phyloP scores from a whole-genome alignment of 75 land plant species.

The Picea sitchensis region DNA sequence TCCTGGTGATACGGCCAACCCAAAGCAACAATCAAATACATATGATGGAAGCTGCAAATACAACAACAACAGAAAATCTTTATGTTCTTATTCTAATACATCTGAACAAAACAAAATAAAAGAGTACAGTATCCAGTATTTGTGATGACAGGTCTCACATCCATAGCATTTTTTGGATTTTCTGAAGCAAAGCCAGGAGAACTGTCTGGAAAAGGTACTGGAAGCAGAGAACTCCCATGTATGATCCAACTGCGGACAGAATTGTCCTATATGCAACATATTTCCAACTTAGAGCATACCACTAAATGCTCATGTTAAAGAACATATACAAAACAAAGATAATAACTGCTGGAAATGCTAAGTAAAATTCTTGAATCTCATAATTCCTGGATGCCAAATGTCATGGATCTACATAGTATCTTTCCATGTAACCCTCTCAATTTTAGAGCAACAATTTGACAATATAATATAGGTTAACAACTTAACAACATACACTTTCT shows the following conservation, averaged over 20 bases:
- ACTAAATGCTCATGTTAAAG: background rate
- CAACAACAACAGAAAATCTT: background rate
- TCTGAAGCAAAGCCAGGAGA: conserved; percentile 14
- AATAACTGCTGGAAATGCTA: background rate
- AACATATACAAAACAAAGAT: background rate
- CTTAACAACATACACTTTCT: background rate
- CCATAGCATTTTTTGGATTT: conserved; percentile 6
- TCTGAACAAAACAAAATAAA: background rate
- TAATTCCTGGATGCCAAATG: background rate
- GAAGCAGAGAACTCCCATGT: conserved; percentile 20
- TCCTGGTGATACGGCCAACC: conserved; percentile 58
- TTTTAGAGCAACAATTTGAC: background rate
- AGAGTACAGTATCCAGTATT: background rate
- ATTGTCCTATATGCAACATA: conserved; percentile 31
- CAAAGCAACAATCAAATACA: conserved; percentile 46
- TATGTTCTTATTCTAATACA: background rate
- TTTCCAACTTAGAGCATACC: background rate
- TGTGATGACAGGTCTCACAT: conserved; percentile 22
- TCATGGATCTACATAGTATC: background rate
- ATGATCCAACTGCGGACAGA: conserved; percentile 44
- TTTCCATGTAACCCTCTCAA: background rate
- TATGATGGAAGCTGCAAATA: conserved; percentile 33
- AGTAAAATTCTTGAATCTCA: background rate
- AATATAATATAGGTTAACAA: background rate
- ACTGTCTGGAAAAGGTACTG: conserved; percentile 32